A percentile compares a stretch with the other conserved stretches of the same genome.
These are phyloP conservation scores for Dimocarpus longan DNA, from an alignment of 345 rosid species.

Conservation along the genomic window DNA sequence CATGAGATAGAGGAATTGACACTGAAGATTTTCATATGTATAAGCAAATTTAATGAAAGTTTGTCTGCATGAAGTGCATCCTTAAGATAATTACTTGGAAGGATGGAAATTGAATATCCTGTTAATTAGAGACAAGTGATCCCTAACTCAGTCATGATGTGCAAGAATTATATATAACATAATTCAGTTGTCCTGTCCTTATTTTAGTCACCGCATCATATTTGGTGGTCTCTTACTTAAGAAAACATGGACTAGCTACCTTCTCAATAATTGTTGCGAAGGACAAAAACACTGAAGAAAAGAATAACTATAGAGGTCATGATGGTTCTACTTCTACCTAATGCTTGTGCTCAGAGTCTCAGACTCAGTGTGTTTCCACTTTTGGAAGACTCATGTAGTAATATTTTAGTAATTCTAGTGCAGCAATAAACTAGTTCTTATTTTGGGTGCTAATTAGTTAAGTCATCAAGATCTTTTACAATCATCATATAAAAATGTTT, in stretches of 20 bases:
- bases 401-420: not conserved
- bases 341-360: not conserved
- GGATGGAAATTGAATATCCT: not conserved
- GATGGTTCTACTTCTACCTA: not conserved
- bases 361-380: not conserved
- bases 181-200: not conserved
- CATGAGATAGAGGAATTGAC: not conserved
- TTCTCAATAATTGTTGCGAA: not conserved
- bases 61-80: no score
- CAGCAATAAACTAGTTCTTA: not conserved
- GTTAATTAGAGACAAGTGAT: no score
- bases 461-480: no score
- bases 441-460: not conserved
- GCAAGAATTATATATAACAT: not conserved
- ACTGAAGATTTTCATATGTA: no score
- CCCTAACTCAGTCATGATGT: not conserved
- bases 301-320: not conserved
- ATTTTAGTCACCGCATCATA: not conserved
- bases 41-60: not conserved
- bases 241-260: not conserved
- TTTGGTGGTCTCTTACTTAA: not conserved
- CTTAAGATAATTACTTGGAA: no score
- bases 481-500: no score
- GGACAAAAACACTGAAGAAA: not conserved
- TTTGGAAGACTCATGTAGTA: not conserved